A percentile compares a stretch with the other conserved stretches of the same genome.
Evolutionary conservation across 2,329 filamentous ascomycete species (phyloP).

Genomic region (Exophiala phaeomuriformis): DNA sequence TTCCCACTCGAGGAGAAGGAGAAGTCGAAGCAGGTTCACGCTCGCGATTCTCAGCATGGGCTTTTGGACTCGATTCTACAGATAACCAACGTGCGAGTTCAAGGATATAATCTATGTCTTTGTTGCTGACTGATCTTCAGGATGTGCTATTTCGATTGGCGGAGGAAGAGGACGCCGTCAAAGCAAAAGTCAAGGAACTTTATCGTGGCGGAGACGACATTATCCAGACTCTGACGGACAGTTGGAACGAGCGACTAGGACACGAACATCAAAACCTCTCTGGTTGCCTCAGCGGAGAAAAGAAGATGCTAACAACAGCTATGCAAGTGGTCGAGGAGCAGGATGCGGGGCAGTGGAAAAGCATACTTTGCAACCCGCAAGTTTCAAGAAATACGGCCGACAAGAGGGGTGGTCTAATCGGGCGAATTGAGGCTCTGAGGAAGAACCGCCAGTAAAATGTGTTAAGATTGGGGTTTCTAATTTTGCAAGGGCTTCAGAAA

Average conservation of each 20-base stretch:
- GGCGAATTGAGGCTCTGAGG: conserved; percentile 6
- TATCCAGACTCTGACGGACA: conserved; percentile 13
- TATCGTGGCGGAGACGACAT: conserved; percentile 8
- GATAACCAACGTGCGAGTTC: conserved; percentile 14
- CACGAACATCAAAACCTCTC: conserved; percentile 11
- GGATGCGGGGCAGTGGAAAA: conserved; percentile 4
- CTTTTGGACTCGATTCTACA: conserved; percentile 11
- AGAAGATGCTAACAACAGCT: conserved; percentile 8
- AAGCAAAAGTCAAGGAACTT: conserved; percentile 8
- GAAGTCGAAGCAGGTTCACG: not conserved
- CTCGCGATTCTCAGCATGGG: conserved; percentile 12
- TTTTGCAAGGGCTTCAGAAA: not conserved
- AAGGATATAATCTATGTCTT: not conserved
- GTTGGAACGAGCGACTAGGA: conserved; percentile 16
- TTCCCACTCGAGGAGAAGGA: not conserved
- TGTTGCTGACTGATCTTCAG: conserved; percentile 7
- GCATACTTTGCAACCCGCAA: not conserved
- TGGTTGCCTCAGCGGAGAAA: conserved; percentile 4
- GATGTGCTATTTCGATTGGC: conserved; percentile 20
- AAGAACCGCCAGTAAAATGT: not conserved
- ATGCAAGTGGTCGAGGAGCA: conserved; percentile 2
- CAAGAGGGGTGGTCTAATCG: not conserved
- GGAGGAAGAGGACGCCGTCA: conserved; percentile 18
- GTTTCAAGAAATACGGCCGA: not conserved
- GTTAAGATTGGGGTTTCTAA: not conserved